phyloP scores from a whole-genome alignment of 768 basidiomycete genomes.

The Daedalea quercina region DNA sequence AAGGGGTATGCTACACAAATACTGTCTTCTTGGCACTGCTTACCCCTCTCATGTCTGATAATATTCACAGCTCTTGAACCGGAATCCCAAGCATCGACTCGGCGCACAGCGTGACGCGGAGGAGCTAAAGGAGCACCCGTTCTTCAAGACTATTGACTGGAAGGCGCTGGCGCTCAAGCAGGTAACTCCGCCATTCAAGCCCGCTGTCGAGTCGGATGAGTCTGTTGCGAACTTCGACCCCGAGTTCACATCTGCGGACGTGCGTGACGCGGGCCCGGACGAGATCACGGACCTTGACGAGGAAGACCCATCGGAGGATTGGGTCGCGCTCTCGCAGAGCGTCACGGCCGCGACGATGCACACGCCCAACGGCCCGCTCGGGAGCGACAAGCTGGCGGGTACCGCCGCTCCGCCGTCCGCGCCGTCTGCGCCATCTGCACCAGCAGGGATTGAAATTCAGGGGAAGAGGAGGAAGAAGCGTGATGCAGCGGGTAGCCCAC shows the following conservation, averaged over 20 bases:
- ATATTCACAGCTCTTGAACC: constrained; percentile 75
- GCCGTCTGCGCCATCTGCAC: constrained; percentile 5
- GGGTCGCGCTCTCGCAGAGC: constrained; percentile 44
- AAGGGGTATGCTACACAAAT: constrained; percentile 65
- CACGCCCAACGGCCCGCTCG: constrained; percentile 74
- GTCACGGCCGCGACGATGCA: constrained; percentile 34
- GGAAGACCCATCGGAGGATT: constrained; percentile 66
- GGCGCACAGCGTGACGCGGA: constrained; percentile 87
- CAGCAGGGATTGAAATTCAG: constrained; percentile 41
- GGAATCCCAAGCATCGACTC: constrained; percentile 96
- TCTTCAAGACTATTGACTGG: constrained; percentile 94
- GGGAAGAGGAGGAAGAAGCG: constrained; percentile 38
- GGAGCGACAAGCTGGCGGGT: constrained; percentile 27
- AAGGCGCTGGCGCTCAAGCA: constrained; percentile 77
- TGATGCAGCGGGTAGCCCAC: constrained; percentile 43
- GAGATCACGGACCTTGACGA: constrained; percentile 34
- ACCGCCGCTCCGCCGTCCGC: constrained; percentile 9
- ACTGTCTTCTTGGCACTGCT: not conserved
- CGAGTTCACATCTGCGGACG: constrained; percentile 92
- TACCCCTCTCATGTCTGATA: not conserved
- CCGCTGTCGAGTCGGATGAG: constrained; percentile 96
- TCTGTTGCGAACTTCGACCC: constrained; percentile 98
- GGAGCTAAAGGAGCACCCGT: constrained; percentile 93
- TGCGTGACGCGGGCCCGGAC: constrained; percentile 59
- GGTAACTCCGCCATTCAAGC: constrained; percentile 96